These are phyloP conservation scores for Mortierella sp. DNA, from an alignment of 371 early-diverging fungal species.

Conservation along the genomic window DNA sequence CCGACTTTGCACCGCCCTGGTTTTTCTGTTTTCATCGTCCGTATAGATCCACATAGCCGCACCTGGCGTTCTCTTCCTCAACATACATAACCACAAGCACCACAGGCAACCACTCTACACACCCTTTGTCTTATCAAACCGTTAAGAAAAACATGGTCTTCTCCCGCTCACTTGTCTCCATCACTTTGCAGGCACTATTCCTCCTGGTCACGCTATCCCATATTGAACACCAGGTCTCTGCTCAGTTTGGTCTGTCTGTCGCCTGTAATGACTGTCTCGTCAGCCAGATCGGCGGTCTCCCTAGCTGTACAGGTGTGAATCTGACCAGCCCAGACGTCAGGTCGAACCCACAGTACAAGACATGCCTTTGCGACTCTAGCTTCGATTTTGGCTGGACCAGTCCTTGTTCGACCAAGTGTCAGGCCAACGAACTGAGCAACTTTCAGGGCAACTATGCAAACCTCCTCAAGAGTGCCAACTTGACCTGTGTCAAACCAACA, in stretches of 20 bases:
- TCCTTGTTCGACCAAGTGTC: constrained; percentile 30
- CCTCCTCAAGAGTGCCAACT: constrained; percentile 22
- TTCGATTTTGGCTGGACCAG: constrained; percentile 43
- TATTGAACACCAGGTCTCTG: constrained; percentile 17
- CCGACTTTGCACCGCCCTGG: no score
- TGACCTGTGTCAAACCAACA: constrained; percentile 43
- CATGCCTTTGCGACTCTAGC: constrained; percentile 41
- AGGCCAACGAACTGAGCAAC: constrained; percentile 26
- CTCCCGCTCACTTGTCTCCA: constrained; percentile 2
- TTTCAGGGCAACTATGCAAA: constrained; percentile 19
- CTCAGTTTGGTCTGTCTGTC: constrained; percentile 36
- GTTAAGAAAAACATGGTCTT: constrained; percentile 13
- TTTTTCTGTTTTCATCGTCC: neutral
- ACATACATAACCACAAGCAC: neutral
- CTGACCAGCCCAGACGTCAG: constrained; percentile 15
- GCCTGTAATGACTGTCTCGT: constrained; percentile 36
- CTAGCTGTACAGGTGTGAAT: constrained; percentile 33
- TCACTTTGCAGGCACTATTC: constrained; percentile 5
- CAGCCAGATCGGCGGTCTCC: constrained; percentile 12
- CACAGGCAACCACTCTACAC: neutral
- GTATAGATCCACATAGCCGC: neutral
- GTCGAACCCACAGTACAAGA: constrained; percentile 14
- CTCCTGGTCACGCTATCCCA: constrained; percentile 16
- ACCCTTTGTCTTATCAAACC: neutral
- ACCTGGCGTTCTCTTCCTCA: neutral